These are phyloP conservation scores for Aurantiochytrium sp. DNA, from an alignment of 108 stramenopile genomes.

Conservation along the genomic window DNA sequence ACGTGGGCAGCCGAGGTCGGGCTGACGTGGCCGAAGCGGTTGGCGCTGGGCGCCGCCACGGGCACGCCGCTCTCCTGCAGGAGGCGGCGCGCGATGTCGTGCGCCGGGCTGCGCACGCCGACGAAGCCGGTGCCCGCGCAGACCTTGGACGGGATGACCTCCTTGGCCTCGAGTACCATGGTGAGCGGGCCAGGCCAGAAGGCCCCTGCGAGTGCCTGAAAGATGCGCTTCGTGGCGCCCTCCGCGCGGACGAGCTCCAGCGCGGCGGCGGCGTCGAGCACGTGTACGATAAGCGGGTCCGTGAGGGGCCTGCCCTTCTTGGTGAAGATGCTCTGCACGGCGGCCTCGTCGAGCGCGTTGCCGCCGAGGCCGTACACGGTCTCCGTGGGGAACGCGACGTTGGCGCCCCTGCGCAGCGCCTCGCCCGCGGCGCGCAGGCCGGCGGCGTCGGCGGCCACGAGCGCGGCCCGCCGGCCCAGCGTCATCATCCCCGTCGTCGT, in stretches of 20 bases:
- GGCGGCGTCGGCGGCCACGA: neutral
- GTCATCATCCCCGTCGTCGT: neutral
- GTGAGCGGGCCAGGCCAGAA: slow-evolving; percentile 86
- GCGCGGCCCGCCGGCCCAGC: neutral
- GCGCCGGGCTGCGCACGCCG: slow-evolving; percentile 87
- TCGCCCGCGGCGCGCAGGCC: neutral
- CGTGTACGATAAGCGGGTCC: slow-evolving; percentile 95
- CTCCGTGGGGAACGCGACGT: slow-evolving; percentile 83
- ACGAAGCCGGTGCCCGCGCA: slow-evolving; percentile 77
- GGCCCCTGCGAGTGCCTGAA: neutral
- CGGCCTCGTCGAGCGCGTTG: slow-evolving; percentile 78
- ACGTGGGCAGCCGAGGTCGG: slow-evolving; percentile 89
- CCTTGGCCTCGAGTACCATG: slow-evolving; percentile 71
- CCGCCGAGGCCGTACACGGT: slow-evolving; percentile 98
- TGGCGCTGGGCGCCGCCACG: slow-evolving; percentile 95
- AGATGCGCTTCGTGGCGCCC: neutral
- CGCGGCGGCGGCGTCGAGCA: slow-evolving; percentile 60
- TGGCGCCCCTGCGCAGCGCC: neutral
- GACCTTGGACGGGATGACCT: slow-evolving; percentile 49
- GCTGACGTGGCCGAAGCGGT: slow-evolving; percentile 93
- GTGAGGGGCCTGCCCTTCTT: slow-evolving; percentile 85
- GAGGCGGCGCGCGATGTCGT: slow-evolving; percentile 74
- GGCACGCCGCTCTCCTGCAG: slow-evolving; percentile 74
- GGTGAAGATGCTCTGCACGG: slow-evolving; percentile 79
- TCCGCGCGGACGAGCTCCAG: slow-evolving; percentile 55